Evolutionary conservation across 441 rosid genomes (phyloP), one percentile per base, ranked within the genome.

Genomic region (Isatis lusitanica): DNA sequence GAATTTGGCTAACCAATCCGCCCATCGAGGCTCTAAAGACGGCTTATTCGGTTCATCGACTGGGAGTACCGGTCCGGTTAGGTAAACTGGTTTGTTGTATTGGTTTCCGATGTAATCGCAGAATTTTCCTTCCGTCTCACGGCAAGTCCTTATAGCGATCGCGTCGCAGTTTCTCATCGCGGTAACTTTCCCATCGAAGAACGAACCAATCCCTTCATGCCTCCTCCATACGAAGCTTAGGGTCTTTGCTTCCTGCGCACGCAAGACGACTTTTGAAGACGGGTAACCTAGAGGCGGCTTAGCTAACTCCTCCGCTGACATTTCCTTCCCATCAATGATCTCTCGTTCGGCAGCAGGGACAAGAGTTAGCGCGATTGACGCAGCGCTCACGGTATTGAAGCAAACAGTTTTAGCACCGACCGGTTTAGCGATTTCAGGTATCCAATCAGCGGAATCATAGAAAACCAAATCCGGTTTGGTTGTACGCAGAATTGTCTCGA

Each of bases 201-300:
- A 90, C 5, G 87, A 82, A 18, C 67, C 71, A 26, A 80, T 84
- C 2, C 78, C 80, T 1, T 92, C 90, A 9, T 79, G 86, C 0
- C 81, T 85, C 17, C 13, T 59, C 12, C 80, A 72, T 21, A 86
- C 21, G 15, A 77, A 77, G 35, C 51, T 50, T 51, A 77, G 47
- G 43, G 28, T 0, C 51, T 28, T 66, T 66, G 79, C 82, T 77
- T 89, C 97, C 5, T 71, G 82, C 3, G 68, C 69, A 13, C 75
- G 87, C 18, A 91, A 74, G 16, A 85, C 80, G 0, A 87, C 78
- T 5, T 74, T 68, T 3, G 81, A 61, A 0, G 97, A 89, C 0
- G 92, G 97, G 53, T 91, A 91, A 24, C 94, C 91, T 0, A 63
- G n/a, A 0, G 94, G 97, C 1, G 83, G 83, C 46, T 11, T 68